Conservation (phyloP, 345 rosid genomes). For the Mangifera indica region DNA sequence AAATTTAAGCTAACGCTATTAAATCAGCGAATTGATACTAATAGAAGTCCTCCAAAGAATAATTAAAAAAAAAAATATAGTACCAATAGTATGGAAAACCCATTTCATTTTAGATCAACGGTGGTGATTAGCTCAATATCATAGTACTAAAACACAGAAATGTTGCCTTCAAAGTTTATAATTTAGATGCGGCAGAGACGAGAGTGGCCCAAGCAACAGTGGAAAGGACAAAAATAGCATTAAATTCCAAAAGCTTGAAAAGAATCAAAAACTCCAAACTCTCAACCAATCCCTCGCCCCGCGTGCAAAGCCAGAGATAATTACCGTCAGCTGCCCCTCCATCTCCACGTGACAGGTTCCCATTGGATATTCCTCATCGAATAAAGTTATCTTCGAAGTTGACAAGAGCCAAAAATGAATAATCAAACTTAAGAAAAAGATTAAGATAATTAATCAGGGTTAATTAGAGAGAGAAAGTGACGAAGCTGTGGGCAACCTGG, state of each 20-base stretch:
- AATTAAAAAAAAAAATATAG: too few species aligned
- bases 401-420: conserved; percentile 5
- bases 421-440: not conserved
- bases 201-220: conserved; percentile 1
- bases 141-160: not conserved
- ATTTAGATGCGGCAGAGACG: not conserved
- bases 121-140: not conserved
- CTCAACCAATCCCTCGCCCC: not conserved
- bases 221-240: conserved; percentile 20
- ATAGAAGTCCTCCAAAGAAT: too few species aligned
- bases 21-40: too few species aligned
- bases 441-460: not conserved
- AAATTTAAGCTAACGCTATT: too few species aligned
- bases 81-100: too few species aligned
- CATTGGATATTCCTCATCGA: conserved; percentile 18
- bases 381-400: conserved; percentile 25
- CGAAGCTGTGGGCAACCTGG: not conserved
- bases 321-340: conserved; percentile 19
- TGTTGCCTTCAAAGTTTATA: not conserved
- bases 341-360: conserved; percentile 6
- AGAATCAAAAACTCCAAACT: not conserved
- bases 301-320: not conserved
- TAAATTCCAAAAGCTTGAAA: conserved; percentile 19
- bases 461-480: not conserved
- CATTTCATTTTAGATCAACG: too few species aligned